Percentiles rank a stretch among this genome's conserved stretches.
Conservation (phyloP, 108 stramenopile genomes). For the Ochromonas danica region DNA sequence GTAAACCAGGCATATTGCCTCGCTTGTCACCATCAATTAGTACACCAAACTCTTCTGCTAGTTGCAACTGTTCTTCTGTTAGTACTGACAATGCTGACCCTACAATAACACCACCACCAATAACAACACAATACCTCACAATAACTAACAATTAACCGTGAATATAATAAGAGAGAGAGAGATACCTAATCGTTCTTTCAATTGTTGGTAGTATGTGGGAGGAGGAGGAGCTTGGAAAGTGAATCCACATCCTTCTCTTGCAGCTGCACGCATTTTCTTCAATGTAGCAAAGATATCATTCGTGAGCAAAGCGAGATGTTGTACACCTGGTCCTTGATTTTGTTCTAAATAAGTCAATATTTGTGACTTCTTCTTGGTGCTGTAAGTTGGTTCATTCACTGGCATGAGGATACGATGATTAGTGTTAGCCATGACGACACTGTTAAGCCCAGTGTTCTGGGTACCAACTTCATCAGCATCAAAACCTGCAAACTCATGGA, state of each 20-base stretch:
- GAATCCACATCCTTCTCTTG: constrained; percentile 66
- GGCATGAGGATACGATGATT: constrained; percentile 69
- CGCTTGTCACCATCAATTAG: constrained; percentile 77
- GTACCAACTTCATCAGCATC: constrained; percentile 77
- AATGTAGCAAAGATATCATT: constrained; percentile 73
- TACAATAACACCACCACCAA: no score
- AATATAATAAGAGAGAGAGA: no score
- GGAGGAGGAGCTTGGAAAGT: constrained; percentile 71
- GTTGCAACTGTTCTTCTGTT: constrained; percentile 55
- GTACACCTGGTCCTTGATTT: constrained; percentile 76
- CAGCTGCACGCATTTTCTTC: constrained; percentile 58
- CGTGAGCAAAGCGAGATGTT: constrained; percentile 77
- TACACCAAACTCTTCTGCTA: constrained; percentile 69
- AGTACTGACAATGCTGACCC: no score
- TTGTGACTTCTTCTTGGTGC: constrained; percentile 57
- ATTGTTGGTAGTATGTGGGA: constrained; percentile 64
- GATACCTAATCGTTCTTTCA: constrained; percentile 44
- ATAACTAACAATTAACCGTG: no score
- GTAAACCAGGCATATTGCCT: constrained; percentile 51
- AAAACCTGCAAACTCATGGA: constrained; percentile 82
- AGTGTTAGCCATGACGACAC: constrained; percentile 63
- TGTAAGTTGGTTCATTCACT: constrained; percentile 74
- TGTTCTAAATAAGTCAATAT: constrained; percentile 77
- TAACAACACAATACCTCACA: no score
- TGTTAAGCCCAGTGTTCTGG: constrained; percentile 74